Evolutionary conservation across 345 rosid genomes (phyloP).

Genomic region (Linum usitatissimum): DNA sequence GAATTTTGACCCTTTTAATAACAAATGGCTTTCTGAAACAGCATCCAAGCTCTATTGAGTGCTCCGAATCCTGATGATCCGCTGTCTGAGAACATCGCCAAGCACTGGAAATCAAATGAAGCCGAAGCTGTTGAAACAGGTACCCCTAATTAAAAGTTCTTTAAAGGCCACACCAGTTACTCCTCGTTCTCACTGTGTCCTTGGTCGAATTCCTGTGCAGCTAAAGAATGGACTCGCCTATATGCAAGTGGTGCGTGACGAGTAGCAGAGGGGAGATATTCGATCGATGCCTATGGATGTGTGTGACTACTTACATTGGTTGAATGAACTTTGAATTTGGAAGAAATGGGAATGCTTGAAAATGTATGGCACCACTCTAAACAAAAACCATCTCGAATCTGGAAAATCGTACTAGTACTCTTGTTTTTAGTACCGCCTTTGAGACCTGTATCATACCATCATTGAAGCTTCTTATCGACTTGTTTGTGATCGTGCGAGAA

Average conservation of each 20-base stretch:
- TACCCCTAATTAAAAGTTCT: conserved; percentile 8
- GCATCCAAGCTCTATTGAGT: conserved; percentile 96
- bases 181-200: not conserved
- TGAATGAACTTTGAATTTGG: not conserved
- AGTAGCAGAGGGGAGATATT: not conserved
- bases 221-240: conserved; percentile 95
- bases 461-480: no score
- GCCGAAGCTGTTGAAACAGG: conserved; percentile 98
- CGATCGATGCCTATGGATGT: not conserved
- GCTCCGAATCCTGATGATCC: conserved; percentile 99
- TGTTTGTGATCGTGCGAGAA: no score
- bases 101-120: conserved; percentile 97
- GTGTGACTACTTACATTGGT: not conserved
- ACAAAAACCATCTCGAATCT: not conserved
- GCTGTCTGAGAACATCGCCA: conserved; percentile 92
- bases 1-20: not conserved
- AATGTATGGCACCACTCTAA: not conserved
- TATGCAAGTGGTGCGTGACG: conserved; percentile 79
- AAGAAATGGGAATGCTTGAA: not conserved
- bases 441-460: not conserved
- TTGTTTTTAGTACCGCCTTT: not conserved
- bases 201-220: conserved; percentile 32
- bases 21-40: conserved; percentile 6
- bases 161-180: not conserved
- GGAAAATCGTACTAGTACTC: not conserved